Conservation (phyloP, 139 green algal genomes). For the Chlorella sp. region DNA sequence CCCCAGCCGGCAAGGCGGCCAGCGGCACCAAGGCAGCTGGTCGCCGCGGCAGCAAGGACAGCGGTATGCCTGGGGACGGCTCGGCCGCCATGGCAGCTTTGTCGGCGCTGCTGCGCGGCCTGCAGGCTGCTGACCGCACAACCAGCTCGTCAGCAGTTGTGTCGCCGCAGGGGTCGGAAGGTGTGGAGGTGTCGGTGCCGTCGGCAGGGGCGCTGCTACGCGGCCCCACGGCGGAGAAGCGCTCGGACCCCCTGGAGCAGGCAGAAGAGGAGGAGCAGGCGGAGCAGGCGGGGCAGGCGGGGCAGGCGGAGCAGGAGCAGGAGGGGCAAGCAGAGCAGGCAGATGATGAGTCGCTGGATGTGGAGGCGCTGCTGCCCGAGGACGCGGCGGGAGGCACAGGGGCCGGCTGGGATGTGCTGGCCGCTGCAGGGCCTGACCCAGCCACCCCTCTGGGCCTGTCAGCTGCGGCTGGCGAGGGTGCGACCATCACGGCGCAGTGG, state of each 20-base stretch:
- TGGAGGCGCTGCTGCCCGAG: neutral
- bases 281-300: neutral
- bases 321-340: neutral
- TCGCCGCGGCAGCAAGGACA: neutral
- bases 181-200: too few species aligned
- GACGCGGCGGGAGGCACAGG: too few species aligned
- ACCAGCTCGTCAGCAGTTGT: neutral
- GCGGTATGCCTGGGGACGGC: neutral
- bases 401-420: neutral
- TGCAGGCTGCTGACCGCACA: neutral
- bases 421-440: neutral
- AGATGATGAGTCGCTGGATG: neutral
- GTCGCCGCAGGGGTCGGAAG: constrained; percentile 4
- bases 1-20: neutral
- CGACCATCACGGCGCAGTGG: neutral
- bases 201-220: neutral
- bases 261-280: neutral
- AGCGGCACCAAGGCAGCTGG: neutral
- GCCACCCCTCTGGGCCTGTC: neutral
- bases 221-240: neutral
- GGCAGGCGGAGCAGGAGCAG: neutral
- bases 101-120: neutral
- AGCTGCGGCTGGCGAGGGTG: neutral
- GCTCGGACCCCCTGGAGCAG: neutral
- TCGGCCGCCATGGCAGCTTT: neutral